Evolutionary conservation across 2,329 filamentous ascomycete genomes (phyloP).

Genomic region (Fusarium coicis): DNA sequence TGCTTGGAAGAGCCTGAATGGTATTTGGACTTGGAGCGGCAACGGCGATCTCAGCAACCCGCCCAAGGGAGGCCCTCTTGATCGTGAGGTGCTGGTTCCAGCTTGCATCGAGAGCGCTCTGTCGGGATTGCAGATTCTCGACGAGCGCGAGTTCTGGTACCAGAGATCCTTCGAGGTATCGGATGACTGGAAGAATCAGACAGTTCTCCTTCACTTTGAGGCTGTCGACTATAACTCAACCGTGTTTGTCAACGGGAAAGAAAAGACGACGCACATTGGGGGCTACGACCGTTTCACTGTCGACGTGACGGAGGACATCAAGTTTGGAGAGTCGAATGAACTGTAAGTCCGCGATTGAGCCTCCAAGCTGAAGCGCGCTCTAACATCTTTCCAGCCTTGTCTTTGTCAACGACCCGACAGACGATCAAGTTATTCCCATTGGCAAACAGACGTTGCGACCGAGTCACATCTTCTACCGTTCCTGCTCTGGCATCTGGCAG

Average conservation of each 20-base stretch:
- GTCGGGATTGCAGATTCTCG: conserved; percentile 59
- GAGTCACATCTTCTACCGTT: conserved; percentile 75
- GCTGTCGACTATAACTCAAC: conserved; percentile 33
- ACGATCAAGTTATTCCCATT: conserved; percentile 69
- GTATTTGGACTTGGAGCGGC: conserved; percentile 65
- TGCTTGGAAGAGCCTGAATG: conserved; percentile 66
- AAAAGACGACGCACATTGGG: conserved; percentile 26
- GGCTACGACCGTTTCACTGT: conserved; percentile 28
- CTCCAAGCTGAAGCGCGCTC: rapidly evolving
- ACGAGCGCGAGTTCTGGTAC: conserved; percentile 60
- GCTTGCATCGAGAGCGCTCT: conserved; percentile 59
- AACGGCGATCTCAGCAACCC: conserved; percentile 21
- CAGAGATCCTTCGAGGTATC: conserved; percentile 46
- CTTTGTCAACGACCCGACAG: conserved; percentile 75
- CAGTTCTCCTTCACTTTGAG: conserved; percentile 24
- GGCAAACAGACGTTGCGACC: conserved; percentile 71
- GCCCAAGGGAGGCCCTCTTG: conserved; percentile 4
- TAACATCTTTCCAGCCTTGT: conserved; percentile 45
- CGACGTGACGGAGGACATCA: conserved; percentile 12
- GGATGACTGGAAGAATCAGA: conserved; percentile 2
- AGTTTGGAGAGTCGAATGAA: conserved; percentile 21
- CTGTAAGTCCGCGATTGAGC: not conserved
- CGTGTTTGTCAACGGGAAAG: conserved; percentile 12
- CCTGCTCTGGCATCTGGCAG: conserved; percentile 81
- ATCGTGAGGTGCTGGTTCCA: conserved; percentile 55